Base-by-base conservation (phyloP, 73 alveolate species). In the Paraurostyla sp. region DNA sequence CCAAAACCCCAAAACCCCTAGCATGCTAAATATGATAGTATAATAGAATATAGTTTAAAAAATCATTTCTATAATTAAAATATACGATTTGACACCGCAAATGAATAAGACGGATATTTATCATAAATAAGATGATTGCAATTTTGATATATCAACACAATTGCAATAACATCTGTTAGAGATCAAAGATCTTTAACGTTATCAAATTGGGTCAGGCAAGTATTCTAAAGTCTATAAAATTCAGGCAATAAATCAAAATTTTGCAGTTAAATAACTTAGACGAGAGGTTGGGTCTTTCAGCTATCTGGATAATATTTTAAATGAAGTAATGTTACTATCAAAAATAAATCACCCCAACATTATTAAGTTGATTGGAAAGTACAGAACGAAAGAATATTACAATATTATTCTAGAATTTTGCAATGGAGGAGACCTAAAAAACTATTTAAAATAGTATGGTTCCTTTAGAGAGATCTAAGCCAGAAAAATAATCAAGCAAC, bases 371-470 rank as follows among this genome's bases (percentile, higher is more conserved):
- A 25, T 73, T 48, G 65, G 59, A 23, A 73, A 73, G 29, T 73
- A 73, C 59, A 42, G 87, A 18, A 73, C 32, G 16, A 73, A 73
- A 45, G 71, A 73, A 27, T 73, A 7, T 50, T 73, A 73, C 71
- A 45, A 73, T 45, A 73, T 73, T 48, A 45, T 73, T 3, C 48
- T 50, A 0, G 87, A 73, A 35, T 73, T 43, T 33, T 73, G 87
- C 49, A 73, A 73, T 50, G 87, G 87, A 22, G 87, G 87, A 30
- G 71, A 50, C 32, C 49, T 73, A 29, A 48, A 73, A 73, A 45
- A 73, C 30, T 45, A 48, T 30, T 27, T 73, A 43, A 50, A 45
- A 73, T 73, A 78, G 29, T 51, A 78, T 52, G 76, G 65, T 7
- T 46, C 59, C 2, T 36, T 54, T 11, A 6, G 48, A 3, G 80